A percentile compares a stretch with the other conserved stretches of the same genome.
phyloP scores from a whole-genome alignment of 441 rosid genomes.

The Breynia disticha region DNA sequence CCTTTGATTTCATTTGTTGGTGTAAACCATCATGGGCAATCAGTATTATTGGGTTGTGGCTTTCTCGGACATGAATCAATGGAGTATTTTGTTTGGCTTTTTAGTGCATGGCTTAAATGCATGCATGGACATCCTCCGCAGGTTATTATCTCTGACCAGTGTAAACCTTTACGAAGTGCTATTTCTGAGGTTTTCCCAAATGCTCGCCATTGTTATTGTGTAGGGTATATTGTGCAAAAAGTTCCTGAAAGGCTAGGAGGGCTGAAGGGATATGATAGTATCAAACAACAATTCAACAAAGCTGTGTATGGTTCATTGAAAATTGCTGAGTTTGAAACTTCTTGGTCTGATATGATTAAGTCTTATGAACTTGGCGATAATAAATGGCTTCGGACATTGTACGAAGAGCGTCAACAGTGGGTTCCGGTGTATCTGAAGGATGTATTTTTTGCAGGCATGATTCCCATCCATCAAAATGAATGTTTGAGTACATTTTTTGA shows the following conservation, averaged over 20 bases:
- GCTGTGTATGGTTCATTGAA: slow-evolving; percentile 33
- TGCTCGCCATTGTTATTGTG: slow-evolving; percentile 29
- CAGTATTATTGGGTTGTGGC: slow-evolving; percentile 38
- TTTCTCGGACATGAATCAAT: slow-evolving; percentile 38
- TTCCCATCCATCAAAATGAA: slow-evolving; percentile 35
- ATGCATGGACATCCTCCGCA: slow-evolving; percentile 31
- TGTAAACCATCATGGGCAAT: slow-evolving; percentile 44
- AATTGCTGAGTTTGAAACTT: slow-evolving; percentile 35
- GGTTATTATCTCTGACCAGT: slow-evolving; percentile 42
- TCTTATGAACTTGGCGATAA: slow-evolving; percentile 30
- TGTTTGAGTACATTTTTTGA: slow-evolving; percentile 31
- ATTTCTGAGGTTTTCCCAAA: slow-evolving; percentile 37
- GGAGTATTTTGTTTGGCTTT: slow-evolving; percentile 42
- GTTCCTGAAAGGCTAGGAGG: slow-evolving; percentile 44
- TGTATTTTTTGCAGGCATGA: slow-evolving; percentile 37
- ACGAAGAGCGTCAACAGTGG: slow-evolving; percentile 35
- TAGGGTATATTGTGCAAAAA: slow-evolving; percentile 37
- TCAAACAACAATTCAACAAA: slow-evolving; percentile 25
- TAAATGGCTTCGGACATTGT: slow-evolving; percentile 39
- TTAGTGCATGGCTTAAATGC: slow-evolving; percentile 46
- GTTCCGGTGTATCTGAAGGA: slow-evolving; percentile 46
- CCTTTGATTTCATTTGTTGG: slow-evolving; percentile 62
- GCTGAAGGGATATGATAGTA: slow-evolving; percentile 34
- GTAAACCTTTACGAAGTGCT: slow-evolving; percentile 32
- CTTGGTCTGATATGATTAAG: slow-evolving; percentile 34